Percentiles rank a stretch among this genome's conserved stretches.
These are phyloP conservation scores for Andrographis paniculata DNA, from an alignment of 305 asterid species.

Conservation along the genomic window DNA sequence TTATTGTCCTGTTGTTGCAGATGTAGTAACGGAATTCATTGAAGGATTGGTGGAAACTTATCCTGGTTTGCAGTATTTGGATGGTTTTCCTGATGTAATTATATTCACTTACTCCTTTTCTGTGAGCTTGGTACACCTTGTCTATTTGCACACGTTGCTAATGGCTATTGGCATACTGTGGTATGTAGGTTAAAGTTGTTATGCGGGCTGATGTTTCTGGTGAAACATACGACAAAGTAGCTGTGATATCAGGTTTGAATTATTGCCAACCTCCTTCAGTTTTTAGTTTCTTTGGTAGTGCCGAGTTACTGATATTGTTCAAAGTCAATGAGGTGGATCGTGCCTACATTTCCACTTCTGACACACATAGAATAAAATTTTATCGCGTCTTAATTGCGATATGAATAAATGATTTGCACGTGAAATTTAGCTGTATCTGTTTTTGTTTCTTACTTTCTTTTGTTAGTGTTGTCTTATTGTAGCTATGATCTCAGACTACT, in stretches of 20 bases:
- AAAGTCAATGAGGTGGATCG: constrained; percentile 13
- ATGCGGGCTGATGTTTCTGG: constrained; percentile 84
- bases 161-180: constrained; percentile 13
- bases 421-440: no score
- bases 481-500: no score
- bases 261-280: constrained; percentile 15
- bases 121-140: background rate
- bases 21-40: constrained; percentile 92
- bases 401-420: no score
- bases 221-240: constrained; percentile 76
- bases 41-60: constrained; percentile 94
- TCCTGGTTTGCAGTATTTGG: constrained; percentile 93
- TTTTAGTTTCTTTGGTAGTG: constrained; percentile 16
- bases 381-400: constrained; percentile 1
- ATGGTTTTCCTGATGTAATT: constrained; percentile 86
- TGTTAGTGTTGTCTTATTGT: background rate
- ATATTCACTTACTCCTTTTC: constrained; percentile 11
- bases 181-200: constrained; percentile 81
- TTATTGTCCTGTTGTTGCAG: constrained; percentile 37
- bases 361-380: no score
- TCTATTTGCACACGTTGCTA: constrained; percentile 12
- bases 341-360: constrained; percentile 1
- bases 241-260: constrained; percentile 76
- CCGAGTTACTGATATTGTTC: background rate
- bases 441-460: no score